Percentiles rank a stretch among this genome's conserved stretches.
Evolutionary conservation across 2,329 filamentous ascomycete genomes (phyloP).

Genomic region (Pseudocercospora musae): DNA sequence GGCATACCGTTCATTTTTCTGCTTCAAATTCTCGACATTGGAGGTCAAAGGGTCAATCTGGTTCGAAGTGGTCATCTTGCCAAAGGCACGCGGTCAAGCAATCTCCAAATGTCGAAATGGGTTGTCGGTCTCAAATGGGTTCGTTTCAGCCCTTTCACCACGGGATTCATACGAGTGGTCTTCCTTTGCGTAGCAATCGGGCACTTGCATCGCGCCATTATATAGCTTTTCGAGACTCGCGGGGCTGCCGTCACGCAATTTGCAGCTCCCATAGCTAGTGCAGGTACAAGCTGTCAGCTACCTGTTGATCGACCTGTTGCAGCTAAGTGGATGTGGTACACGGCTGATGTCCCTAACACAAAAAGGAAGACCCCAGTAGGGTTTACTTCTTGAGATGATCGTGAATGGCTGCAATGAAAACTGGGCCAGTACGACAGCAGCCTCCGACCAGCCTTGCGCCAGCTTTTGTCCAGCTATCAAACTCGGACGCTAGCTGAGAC

Average conservation of each 20-base stretch:
- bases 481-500: slow-evolving; percentile 9
- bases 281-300: slow-evolving; percentile 5
- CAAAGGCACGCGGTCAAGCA: background rate
- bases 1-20: slow-evolving; percentile 58
- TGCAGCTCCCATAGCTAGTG: background rate
- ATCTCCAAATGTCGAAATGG: background rate
- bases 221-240: slow-evolving; percentile 3
- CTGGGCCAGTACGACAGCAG: slow-evolving; percentile 46
- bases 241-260: slow-evolving; percentile 12
- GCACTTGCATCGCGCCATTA: slow-evolving; percentile 2
- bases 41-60: slow-evolving; percentile 40
- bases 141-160: background rate
- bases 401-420: slow-evolving; percentile 17
- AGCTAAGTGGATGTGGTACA: background rate
- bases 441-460: slow-evolving; percentile 47
- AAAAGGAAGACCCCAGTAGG: background rate
- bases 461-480: slow-evolving; percentile 31
- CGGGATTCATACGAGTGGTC: background rate
- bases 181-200: background rate
- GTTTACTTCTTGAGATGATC: slow-evolving; percentile 2
- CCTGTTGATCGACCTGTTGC: background rate
- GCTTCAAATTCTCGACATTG: slow-evolving; percentile 54
- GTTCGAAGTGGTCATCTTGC: slow-evolving; percentile 1
- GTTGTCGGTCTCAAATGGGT: background rate
- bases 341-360: background rate